These are phyloP conservation scores for Alnus glutinosa DNA, from an alignment of 306 rosid genomes.

Conservation along the genomic window DNA sequence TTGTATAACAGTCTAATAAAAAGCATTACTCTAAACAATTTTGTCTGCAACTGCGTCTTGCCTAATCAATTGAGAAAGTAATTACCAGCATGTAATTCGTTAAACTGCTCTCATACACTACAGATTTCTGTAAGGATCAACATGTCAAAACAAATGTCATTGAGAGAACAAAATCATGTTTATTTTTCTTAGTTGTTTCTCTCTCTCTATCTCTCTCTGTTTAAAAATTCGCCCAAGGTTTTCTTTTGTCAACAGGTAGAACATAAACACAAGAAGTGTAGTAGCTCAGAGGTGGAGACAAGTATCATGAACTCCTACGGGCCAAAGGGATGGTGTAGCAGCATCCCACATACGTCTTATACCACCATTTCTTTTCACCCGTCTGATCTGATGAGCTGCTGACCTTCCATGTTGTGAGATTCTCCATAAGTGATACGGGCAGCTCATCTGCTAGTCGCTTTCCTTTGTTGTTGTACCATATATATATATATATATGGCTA, in stretches of 20 bases:
- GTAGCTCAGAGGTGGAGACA: constrained; percentile 38
- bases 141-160: not conserved
- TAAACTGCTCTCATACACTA: not conserved
- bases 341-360: constrained; percentile 29
- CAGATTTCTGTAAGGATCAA: not conserved
- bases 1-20: too few species aligned
- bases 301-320: constrained; percentile 27
- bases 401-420: constrained; percentile 42
- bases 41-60: constrained; percentile 8
- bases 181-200: not conserved
- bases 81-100: not conserved
- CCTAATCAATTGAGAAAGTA: constrained; percentile 9
- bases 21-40: not conserved
- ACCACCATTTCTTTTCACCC: constrained; percentile 26
- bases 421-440: constrained; percentile 41
- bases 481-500: constrained; percentile 40
- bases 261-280: constrained; percentile 27
- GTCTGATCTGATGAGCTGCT: constrained; percentile 38
- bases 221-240: not conserved
- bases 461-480: constrained; percentile 41
- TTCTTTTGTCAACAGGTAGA: constrained; percentile 48
- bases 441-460: constrained; percentile 32
- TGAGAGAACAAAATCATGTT: not conserved
- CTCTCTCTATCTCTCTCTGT: not conserved
- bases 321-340: constrained; percentile 40